These are phyloP conservation scores for Xylaria digitata DNA, from an alignment of 2,329 filamentous ascomycete genomes.

Conservation along the genomic window DNA sequence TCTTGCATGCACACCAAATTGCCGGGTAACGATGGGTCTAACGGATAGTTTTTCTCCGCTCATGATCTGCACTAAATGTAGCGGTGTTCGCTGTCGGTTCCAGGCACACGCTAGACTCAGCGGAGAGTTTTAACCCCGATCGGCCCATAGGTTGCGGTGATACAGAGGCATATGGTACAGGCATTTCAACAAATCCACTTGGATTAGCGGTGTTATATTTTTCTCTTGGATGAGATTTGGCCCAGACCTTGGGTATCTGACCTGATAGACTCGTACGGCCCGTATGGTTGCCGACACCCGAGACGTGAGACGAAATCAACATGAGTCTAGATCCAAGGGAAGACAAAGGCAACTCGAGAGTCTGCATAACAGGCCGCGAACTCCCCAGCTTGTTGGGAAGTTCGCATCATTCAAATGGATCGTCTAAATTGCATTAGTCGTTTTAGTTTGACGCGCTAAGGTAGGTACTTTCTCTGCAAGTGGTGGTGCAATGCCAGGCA, in stretches of 20 bases:
- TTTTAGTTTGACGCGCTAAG: constrained; percentile 5
- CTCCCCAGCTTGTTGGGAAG: constrained; percentile 12
- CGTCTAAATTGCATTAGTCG: not conserved
- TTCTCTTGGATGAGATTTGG: not conserved
- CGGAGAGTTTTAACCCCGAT: no score
- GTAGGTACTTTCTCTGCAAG: not conserved
- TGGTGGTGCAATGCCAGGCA: constrained; percentile 3
- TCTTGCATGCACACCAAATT: not conserved
- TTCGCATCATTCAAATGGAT: not conserved
- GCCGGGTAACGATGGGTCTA: not conserved
- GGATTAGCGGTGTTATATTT: not conserved
- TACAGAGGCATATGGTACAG: no score
- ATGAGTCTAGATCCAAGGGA: constrained; percentile 1
- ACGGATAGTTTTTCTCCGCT: not conserved
- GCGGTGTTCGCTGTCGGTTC: no score
- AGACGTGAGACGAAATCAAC: constrained; percentile 1
- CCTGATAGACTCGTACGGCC: not conserved
- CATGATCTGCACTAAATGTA: not conserved
- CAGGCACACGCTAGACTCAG: no score
- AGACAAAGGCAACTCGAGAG: not conserved
- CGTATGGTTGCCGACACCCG: not conserved
- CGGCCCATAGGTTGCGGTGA: no score
- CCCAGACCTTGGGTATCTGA: not conserved
- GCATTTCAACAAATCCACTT: no score
- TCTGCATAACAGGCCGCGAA: constrained; percentile 9